Percentiles rank a stretch among this genome's conserved stretches.
Conservation (phyloP, 2,329 filamentous ascomycete species). For the Botrytis aclada region DNA sequence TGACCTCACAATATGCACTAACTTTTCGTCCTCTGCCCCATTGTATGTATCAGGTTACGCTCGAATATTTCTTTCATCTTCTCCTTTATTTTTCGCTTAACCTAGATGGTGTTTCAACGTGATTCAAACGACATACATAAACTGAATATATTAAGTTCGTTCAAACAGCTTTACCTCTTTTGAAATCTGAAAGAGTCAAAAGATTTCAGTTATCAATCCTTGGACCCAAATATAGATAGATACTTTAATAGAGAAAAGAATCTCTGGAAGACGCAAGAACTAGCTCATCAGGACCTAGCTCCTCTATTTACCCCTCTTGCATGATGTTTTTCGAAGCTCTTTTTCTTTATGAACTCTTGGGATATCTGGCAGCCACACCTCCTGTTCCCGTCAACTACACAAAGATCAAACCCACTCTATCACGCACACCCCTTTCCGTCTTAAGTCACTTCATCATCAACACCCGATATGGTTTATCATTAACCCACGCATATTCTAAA, state of each 20-base stretch:
- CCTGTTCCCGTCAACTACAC: neutral
- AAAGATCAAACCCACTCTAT: neutral
- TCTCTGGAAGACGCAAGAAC: neutral
- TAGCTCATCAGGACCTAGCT: neutral
- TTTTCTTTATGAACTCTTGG: neutral
- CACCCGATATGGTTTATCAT: too few relatives aligned
- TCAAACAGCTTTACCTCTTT: neutral
- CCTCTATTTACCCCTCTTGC: neutral
- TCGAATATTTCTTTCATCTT: neutral
- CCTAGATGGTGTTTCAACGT: rapidly evolving
- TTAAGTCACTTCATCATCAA: too few relatives aligned
- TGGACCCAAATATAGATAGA: neutral
- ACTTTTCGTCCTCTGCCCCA: rapidly evolving
- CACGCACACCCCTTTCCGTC: too few relatives aligned
- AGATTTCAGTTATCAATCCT: neutral
- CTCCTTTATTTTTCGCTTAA: neutral
- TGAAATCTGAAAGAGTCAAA: neutral
- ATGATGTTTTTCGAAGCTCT: neutral
- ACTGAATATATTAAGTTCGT: rapidly evolving
- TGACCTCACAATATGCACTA: neutral
- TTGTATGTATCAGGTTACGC: neutral
- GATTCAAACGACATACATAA: rapidly evolving
- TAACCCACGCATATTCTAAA: too few relatives aligned
- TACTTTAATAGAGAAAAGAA: neutral
- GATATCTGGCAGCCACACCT: neutral